Percentiles rank a stretch among this genome's conserved stretches.
These are phyloP conservation scores for Brassica juncea DNA, from an alignment of 345 rosid species.

Conservation along the genomic window DNA sequence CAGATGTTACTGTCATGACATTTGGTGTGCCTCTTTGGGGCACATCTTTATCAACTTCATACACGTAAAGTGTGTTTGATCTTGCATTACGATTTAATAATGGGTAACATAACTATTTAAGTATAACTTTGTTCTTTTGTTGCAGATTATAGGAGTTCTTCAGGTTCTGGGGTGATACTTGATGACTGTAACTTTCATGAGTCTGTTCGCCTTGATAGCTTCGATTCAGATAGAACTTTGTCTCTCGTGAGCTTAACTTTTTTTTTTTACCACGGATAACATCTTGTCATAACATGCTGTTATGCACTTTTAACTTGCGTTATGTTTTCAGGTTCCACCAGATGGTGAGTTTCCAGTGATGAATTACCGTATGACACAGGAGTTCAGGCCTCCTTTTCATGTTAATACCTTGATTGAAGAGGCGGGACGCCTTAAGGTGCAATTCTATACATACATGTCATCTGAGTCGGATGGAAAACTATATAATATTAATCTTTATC, in stretches of 20 bases:
- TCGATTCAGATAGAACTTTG: constrained; percentile 85
- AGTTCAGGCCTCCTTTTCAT: constrained; percentile 97
- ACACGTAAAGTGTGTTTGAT: background rate
- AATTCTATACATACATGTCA: background rate
- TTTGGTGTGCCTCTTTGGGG: constrained; percentile 19
- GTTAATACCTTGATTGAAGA: constrained; percentile 92
- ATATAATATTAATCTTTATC: background rate
- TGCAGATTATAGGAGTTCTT: constrained; percentile 83
- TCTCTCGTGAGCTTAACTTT: constrained; percentile 63
- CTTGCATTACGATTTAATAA: no score
- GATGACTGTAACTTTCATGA: constrained; percentile 99
- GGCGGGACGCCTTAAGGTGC: constrained; percentile 87
- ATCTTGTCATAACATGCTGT: constrained; percentile 1
- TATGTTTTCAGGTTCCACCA: constrained; percentile 76
- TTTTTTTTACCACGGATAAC: background rate
- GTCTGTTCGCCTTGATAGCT: constrained; percentile 93
- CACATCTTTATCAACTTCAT: constrained; percentile 8
- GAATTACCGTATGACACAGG: constrained; percentile 99
- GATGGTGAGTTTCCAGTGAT: constrained; percentile 99
- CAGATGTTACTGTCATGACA: no score
- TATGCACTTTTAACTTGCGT: constrained; percentile 25
- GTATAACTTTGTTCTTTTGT: constrained; percentile 23
- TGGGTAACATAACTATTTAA: background rate
- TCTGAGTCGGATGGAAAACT: background rate
- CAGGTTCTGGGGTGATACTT: constrained; percentile 85